phyloP scores from a whole-genome alignment of 2,329 filamentous ascomycete genomes.

The Nothopassalora personata region DNA sequence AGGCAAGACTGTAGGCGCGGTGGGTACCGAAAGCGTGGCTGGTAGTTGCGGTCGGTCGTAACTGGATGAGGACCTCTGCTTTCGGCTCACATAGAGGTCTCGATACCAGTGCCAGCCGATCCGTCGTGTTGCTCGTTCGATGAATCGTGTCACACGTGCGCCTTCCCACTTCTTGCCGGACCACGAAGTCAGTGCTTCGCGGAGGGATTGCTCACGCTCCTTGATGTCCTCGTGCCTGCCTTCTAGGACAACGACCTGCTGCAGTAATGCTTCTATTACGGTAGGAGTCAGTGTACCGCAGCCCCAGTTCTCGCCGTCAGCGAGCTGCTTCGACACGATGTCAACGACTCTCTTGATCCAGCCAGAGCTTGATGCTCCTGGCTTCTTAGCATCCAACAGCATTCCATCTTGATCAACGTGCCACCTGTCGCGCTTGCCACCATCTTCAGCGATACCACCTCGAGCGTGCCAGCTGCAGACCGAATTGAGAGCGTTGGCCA shows the following conservation, averaged over 20 bases:
- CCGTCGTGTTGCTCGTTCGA: slow-evolving; percentile 76
- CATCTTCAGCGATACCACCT: slow-evolving; percentile 73
- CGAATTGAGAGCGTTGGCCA: slow-evolving; percentile 91
- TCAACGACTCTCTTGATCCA: slow-evolving; percentile 87
- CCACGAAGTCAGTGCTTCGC: slow-evolving; percentile 48
- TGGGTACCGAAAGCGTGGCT: slow-evolving; percentile 66
- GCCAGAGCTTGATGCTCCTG: slow-evolving; percentile 60
- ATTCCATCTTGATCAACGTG: slow-evolving; percentile 83
- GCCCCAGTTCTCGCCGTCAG: slow-evolving; percentile 83
- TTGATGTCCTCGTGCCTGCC: slow-evolving; percentile 27
- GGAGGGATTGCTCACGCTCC: slow-evolving; percentile 36
- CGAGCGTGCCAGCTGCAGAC: slow-evolving; percentile 92
- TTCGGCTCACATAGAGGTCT: slow-evolving; percentile 64
- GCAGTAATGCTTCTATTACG: slow-evolving; percentile 39
- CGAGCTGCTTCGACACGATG: slow-evolving; percentile 82
- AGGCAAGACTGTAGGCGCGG: slow-evolving; percentile 87
- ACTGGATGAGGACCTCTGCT: slow-evolving; percentile 50
- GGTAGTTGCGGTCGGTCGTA: slow-evolving; percentile 75
- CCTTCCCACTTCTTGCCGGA: slow-evolving; percentile 79
- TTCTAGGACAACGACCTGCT: slow-evolving; percentile 42
- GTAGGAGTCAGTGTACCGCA: slow-evolving; percentile 55
- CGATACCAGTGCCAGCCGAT: slow-evolving; percentile 83
- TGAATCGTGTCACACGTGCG: slow-evolving; percentile 70
- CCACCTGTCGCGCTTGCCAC: slow-evolving; percentile 77
- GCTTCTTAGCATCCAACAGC: slow-evolving; percentile 65